A percentile compares a stretch with the other conserved stretches of the same genome.
Evolutionary conservation across 1,139 yeast species (phyloP).

Genomic region (Zygosaccharomyces pseudobailii): DNA sequence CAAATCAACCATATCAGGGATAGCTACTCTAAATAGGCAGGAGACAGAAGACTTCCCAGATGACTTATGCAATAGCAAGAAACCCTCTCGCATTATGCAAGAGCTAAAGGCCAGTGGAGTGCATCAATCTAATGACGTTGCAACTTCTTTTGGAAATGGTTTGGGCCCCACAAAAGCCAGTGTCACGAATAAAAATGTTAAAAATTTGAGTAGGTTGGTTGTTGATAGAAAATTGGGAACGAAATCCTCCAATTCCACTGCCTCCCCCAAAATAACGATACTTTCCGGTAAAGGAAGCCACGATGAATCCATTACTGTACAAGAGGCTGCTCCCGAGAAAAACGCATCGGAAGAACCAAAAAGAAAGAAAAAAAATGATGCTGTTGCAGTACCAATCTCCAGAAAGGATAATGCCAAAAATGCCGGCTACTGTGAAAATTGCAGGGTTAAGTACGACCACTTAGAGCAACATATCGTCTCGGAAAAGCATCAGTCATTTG

Average conservation of each 20-base stretch:
- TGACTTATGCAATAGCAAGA: conserved; percentile 27
- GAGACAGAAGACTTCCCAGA: conserved; percentile 34
- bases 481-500: conserved; percentile 75
- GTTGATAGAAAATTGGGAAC: conserved; percentile 30
- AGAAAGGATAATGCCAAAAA: conserved; percentile 18
- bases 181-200: conserved; percentile 31
- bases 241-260: conserved; percentile 7
- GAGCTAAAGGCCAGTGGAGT: conserved; percentile 37
- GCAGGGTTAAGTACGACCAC: conserved; percentile 78
- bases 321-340: not conserved
- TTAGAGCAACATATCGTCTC: conserved; percentile 72
- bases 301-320: not conserved
- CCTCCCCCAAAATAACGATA: conserved; percentile 1
- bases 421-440: conserved; percentile 88
- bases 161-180: conserved; percentile 34
- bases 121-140: conserved; percentile 33
- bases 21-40: conserved; percentile 22
- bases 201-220: conserved; percentile 30
- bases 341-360: not conserved
- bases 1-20: not conserved
- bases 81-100: conserved; percentile 25
- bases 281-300: not conserved
- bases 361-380: conserved; percentile 4
- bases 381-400: conserved; percentile 6
- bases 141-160: conserved; percentile 34